Base-by-base conservation (phyloP, 441 rosid species). In the Eutrema salsugineum region DNA sequence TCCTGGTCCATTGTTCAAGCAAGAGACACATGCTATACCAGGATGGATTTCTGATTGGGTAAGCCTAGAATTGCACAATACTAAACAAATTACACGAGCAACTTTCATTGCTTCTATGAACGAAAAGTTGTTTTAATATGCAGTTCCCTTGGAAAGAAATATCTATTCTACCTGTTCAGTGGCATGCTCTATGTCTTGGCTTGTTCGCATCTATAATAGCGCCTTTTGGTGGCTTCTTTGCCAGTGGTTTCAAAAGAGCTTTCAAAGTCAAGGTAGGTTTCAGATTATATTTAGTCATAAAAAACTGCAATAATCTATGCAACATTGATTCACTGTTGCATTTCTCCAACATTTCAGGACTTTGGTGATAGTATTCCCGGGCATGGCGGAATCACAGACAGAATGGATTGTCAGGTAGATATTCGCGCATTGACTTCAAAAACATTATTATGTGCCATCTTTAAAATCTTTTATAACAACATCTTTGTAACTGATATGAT, bases 311-410 rank as follows among this genome's bases (percentile, higher is more conserved):
- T n/a, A n/a, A n/a, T n/a, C n/a, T n/a, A n/a, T 66, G 17, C 15
- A 46, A 66, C 36, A 50, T 51, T 9, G 43, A 15, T 28, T 66
- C 47, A 72, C 36, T 38, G 56, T 72, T 20, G 15, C 9, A 5
- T 70, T 71, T 54, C 17, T 59, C n/a, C n/a, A n/a, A n/a, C n/a
- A n/a, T n/a, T n/a, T 65, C 87, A 93, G 98, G 98, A 93, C 76
- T 93, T 91, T 80, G 97, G 97, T 44, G 97, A 93, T 78, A 91
- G 96, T 77, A 93, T 93, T 70, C 94, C 97, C 0, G 98, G 98
- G 50, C 98, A 93, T 80, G n/a, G n/a, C n/a, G n/a, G n/a, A n/a
- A n/a, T n/a, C n/a, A n/a, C n/a, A n/a, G n/a, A n/a, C n/a, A n/a
- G 98, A 83, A 91, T 91, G 98, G 98, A 93, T 66, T 93, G 98